Conservation (phyloP, 805 yeast species). For the Lipomyces yamanashiensis region DNA sequence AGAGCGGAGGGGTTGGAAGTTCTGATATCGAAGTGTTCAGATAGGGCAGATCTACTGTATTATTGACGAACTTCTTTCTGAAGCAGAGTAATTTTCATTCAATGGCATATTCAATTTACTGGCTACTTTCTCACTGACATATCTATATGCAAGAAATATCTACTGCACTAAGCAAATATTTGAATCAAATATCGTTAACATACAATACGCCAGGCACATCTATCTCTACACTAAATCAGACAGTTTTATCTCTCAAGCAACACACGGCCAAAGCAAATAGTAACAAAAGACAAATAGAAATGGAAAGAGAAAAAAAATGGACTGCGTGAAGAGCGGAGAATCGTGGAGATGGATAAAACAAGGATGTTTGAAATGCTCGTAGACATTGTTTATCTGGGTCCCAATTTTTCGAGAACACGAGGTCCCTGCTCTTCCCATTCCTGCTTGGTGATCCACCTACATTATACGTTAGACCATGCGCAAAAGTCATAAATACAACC, state of each 20-base stretch:
- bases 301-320: background rate
- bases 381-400: slow-evolving; percentile 72
- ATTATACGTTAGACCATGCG: background rate
- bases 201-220: background rate
- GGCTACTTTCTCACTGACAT: too few relatives aligned
- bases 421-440: slow-evolving; percentile 99
- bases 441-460: slow-evolving; percentile 80
- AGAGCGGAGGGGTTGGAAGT: too few relatives aligned
- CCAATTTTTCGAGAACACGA: slow-evolving; percentile 80
- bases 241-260: background rate
- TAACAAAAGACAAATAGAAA: background rate
- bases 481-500: background rate
- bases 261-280: background rate
- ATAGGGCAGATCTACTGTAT: too few relatives aligned
- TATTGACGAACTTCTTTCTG: too few relatives aligned
- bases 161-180: background rate
- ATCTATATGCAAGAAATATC: background rate
- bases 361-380: background rate
- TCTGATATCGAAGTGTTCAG: too few relatives aligned
- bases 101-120: background rate
- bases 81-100: too few relatives aligned
- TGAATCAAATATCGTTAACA: background rate
- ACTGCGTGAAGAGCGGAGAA: background rate
- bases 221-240: background rate
- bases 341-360: background rate